Percentiles rank a stretch among this genome's conserved stretches.
Evolutionary conservation across 140 eudicot genomes (phyloP).

Genomic region (Flaveria floridana): DNA sequence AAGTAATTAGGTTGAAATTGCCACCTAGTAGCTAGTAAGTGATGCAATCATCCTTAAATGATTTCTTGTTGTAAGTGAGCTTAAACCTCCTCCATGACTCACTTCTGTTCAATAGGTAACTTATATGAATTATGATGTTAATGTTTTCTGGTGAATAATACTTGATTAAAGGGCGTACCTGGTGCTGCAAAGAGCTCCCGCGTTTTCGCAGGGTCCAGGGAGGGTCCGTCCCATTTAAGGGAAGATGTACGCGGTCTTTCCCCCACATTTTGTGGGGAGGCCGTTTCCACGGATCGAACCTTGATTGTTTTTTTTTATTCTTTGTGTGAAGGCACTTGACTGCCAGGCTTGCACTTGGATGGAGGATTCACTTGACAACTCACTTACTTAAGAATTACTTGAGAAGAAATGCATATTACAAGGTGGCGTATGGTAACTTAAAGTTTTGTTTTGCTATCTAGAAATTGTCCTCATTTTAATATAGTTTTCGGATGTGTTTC

Average conservation of each 20-base stretch:
- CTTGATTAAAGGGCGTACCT: too few relatives aligned
- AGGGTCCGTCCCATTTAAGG: too few relatives aligned
- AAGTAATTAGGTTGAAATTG: neutral
- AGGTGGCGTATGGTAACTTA: slow-evolving; percentile 44
- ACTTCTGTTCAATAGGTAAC: slow-evolving; percentile 8
- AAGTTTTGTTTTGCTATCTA: slow-evolving; percentile 15
- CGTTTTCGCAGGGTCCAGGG: too few relatives aligned
- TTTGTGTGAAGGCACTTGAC: slow-evolving; percentile 80
- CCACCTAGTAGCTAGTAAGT: neutral
- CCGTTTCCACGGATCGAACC: too few relatives aligned
- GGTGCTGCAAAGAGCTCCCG: too few relatives aligned
- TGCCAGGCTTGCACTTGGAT: slow-evolving; percentile 86
- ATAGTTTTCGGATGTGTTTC: slow-evolving; percentile 3
- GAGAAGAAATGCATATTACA: slow-evolving; percentile 86
- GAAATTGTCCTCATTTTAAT: slow-evolving; percentile 21
- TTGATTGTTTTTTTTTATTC: neutral
- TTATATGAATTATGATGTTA: neutral
- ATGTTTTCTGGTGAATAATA: neutral
- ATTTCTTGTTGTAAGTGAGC: slow-evolving; percentile 13
- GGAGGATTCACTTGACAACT: slow-evolving; percentile 92
- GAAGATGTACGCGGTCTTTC: too few relatives aligned
- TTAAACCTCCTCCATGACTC: slow-evolving; percentile 6
- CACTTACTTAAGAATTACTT: slow-evolving; percentile 83
- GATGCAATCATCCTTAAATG: neutral
- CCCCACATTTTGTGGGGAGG: too few relatives aligned